Evolutionary conservation across 225 moss, liverwort and hornwort species (phyloP).

Genomic region (Takakia lepidozioides): DNA sequence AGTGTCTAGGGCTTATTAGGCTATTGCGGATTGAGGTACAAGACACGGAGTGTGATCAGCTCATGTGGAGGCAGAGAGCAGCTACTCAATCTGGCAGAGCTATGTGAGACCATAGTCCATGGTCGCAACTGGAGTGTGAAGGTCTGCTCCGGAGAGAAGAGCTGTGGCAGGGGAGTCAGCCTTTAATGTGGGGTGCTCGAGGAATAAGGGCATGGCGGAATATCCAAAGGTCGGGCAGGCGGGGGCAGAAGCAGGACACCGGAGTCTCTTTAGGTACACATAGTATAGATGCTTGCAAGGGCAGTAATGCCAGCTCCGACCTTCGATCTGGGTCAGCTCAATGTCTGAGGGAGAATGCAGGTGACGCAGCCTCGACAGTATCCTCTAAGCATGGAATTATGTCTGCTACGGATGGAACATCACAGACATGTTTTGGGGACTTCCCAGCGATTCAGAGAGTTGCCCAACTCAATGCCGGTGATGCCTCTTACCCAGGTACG

Average conservation of each 20-base stretch:
- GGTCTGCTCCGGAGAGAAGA: no score
- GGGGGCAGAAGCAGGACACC: neutral
- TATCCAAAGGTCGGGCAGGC: neutral
- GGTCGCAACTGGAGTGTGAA: no score
- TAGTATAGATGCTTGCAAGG: neutral
- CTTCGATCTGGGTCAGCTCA: neutral
- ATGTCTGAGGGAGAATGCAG: neutral
- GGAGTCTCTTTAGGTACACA: neutral
- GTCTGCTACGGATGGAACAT: no score
- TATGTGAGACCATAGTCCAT: no score
- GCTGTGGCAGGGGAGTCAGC: neutral
- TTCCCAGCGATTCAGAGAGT: neutral
- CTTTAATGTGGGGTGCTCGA: constrained; percentile 10
- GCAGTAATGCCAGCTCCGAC: neutral
- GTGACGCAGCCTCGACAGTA: neutral
- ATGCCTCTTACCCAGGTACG: neutral
- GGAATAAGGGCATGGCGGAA: constrained; percentile 5
- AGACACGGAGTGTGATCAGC: no score
- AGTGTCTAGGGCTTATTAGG: no score
- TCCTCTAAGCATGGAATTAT: no score
- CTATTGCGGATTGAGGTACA: no score
- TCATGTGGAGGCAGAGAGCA: no score
- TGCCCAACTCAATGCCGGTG: neutral
- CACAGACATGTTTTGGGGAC: no score
- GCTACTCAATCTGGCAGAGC: no score